Conservation (phyloP, 768 basidiomycete genomes). For the Russula dissimulans region DNA sequence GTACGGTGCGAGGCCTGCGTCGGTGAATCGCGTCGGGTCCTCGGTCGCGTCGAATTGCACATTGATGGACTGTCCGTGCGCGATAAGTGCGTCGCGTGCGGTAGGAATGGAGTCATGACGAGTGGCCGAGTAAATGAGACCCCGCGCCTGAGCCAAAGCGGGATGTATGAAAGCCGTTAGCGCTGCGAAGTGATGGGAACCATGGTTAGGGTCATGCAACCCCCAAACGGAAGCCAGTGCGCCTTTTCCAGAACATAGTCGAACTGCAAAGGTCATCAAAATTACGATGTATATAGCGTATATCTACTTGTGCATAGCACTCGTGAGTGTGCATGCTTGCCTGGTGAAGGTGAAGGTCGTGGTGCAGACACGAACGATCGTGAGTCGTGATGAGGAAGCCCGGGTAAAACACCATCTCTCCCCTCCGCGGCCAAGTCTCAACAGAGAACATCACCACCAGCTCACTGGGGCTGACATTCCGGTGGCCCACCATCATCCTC, state of each 20-base stretch:
- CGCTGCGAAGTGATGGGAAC: neutral
- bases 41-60: conserved; percentile 38
- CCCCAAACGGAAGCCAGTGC: no score
- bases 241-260: no score
- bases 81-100: conserved; percentile 34
- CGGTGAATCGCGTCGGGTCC: conserved; percentile 34
- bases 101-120: conserved; percentile 44
- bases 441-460: neutral
- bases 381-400: neutral
- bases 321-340: no score
- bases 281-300: conserved; percentile 8
- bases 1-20: conserved; percentile 31
- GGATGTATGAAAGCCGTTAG: neutral
- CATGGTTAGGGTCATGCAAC: neutral
- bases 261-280: neutral
- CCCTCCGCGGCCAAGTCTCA: neutral
- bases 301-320: neutral
- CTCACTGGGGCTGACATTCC: conserved; percentile 24
- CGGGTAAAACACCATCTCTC: neutral
- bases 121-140: conserved; percentile 35
- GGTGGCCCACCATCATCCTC: conserved; percentile 44
- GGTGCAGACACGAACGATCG: no score
- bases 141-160: neutral
- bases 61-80: conserved; percentile 24
- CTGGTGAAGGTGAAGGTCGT: neutral